Percentiles rank a stretch among this genome's conserved stretches.
Evolutionary conservation across 2,329 filamentous ascomycete genomes (phyloP).

Genomic region (Paraphaeosphaeria sporulosa): DNA sequence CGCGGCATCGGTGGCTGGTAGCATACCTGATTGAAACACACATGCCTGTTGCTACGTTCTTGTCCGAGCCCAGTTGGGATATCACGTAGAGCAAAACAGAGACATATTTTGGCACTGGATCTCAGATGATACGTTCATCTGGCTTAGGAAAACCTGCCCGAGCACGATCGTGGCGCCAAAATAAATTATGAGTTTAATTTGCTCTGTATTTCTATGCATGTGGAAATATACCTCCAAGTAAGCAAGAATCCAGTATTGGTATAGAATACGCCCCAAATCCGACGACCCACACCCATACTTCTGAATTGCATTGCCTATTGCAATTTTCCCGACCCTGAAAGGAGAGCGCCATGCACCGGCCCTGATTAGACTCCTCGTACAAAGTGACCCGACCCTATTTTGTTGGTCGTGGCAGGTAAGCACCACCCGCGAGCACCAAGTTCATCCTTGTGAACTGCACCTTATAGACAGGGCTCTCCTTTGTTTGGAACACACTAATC

Average conservation of each 20-base stretch:
- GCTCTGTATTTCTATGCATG: background rate
- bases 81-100: background rate
- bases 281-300: background rate
- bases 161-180: background rate
- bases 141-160: background rate
- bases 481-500: constrained; percentile 92
- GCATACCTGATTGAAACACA: background rate
- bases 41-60: background rate
- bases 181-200: background rate
- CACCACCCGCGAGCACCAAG: constrained; percentile 83
- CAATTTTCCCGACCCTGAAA: background rate
- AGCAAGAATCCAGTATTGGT: background rate
- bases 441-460: constrained; percentile 97
- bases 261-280: background rate
- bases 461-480: constrained; percentile 94
- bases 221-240: background rate
- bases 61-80: background rate
- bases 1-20: background rate
- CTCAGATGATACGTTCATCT: background rate
- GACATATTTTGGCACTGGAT: background rate
- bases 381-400: background rate
- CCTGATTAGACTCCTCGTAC: background rate
- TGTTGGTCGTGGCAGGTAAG: constrained; percentile 65
- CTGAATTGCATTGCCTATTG: background rate
- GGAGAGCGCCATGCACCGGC: background rate